Conservation (phyloP, 2,329 filamentous ascomycete genomes). For the Penicillium sp. region DNA sequence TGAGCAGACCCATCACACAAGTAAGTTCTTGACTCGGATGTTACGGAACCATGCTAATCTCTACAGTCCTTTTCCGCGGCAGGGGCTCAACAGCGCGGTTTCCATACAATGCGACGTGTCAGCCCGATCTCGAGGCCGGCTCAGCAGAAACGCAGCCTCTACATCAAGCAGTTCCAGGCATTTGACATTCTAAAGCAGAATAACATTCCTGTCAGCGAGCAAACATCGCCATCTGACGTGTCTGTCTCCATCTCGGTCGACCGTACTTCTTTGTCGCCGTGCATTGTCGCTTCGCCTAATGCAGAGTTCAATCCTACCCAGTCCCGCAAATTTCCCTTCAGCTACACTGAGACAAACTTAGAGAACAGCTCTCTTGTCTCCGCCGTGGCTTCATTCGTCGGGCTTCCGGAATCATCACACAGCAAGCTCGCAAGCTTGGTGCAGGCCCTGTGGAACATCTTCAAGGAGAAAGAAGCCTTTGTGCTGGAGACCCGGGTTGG, state of each 20-base stretch:
- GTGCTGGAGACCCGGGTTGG: slow-evolving; percentile 56
- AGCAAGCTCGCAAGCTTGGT: slow-evolving; percentile 53
- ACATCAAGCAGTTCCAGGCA: slow-evolving; percentile 56
- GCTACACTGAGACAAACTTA: slow-evolving; percentile 55
- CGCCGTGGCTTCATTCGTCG: slow-evolving; percentile 49
- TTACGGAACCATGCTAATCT: slow-evolving; percentile 4
- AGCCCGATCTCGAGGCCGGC: slow-evolving; percentile 2
- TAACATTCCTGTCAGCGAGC: slow-evolving; percentile 46
- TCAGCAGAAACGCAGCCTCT: slow-evolving; percentile 47
- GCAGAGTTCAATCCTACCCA: slow-evolving; percentile 46
- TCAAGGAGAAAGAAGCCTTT: slow-evolving; percentile 66
- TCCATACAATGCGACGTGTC: slow-evolving; percentile 51
- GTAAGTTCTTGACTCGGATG: slow-evolving; percentile 20
- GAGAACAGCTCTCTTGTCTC: slow-evolving; percentile 44
- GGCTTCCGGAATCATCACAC: slow-evolving; percentile 51
- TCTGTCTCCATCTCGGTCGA: slow-evolving; percentile 67
- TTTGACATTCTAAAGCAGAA: slow-evolving; percentile 57
- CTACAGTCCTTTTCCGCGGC: slow-evolving; percentile 23
- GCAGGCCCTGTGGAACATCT: slow-evolving; percentile 58
- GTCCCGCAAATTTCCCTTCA: slow-evolving; percentile 61
- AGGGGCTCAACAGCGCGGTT: slow-evolving; percentile 48
- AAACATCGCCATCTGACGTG: slow-evolving; percentile 42
- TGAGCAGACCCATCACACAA: slow-evolving; percentile 23
- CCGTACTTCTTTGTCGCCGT: slow-evolving; percentile 62
- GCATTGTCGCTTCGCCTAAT: slow-evolving; percentile 62